Percentiles rank a stretch among this genome's conserved stretches.
These are phyloP conservation scores for Triticum dicoccoides DNA, from an alignment of 176 grass and related monocot genomes.

Conservation along the genomic window DNA sequence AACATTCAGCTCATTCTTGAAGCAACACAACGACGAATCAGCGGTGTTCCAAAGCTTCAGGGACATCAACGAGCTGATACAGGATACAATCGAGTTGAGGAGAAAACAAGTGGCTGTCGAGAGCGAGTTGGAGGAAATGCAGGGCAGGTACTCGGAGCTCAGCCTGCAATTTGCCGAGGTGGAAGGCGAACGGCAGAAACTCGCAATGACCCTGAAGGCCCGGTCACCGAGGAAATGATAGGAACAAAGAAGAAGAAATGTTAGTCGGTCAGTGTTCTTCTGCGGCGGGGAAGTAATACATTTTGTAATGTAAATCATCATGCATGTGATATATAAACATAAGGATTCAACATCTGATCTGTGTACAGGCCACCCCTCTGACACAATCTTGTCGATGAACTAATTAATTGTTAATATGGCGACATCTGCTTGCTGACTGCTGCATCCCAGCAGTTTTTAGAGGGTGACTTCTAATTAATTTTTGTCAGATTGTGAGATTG, in stretches of 20 bases:
- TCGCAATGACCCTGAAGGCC: constrained; percentile 71
- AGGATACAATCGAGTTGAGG: constrained; percentile 82
- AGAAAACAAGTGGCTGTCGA: constrained; percentile 63
- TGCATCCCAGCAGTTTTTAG: background rate
- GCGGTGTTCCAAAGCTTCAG: constrained; percentile 87
- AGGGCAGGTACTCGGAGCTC: constrained; percentile 85
- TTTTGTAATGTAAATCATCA: constrained; percentile 48
- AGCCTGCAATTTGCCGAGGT: constrained; percentile 92
- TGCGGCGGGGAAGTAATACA: background rate
- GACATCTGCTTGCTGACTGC: background rate
- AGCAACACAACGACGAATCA: constrained; percentile 83
- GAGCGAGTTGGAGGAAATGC: constrained; percentile 80
- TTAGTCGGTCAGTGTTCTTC: background rate
- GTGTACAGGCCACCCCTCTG: background rate
- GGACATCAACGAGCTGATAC: constrained; percentile 98
- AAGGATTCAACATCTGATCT: background rate
- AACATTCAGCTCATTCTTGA: constrained; percentile 78
- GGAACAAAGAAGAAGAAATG: background rate
- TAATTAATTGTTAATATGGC: background rate
- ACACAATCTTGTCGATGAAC: background rate
- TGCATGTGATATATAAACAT: background rate
- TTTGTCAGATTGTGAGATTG: background rate
- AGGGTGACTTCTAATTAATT: background rate
- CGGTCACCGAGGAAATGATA: constrained; percentile 50
- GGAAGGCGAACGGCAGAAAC: constrained; percentile 86